These are phyloP conservation scores for Daldinia caldariorum DNA, from an alignment of 495 filamentous ascomycete species.

Conservation along the genomic window DNA sequence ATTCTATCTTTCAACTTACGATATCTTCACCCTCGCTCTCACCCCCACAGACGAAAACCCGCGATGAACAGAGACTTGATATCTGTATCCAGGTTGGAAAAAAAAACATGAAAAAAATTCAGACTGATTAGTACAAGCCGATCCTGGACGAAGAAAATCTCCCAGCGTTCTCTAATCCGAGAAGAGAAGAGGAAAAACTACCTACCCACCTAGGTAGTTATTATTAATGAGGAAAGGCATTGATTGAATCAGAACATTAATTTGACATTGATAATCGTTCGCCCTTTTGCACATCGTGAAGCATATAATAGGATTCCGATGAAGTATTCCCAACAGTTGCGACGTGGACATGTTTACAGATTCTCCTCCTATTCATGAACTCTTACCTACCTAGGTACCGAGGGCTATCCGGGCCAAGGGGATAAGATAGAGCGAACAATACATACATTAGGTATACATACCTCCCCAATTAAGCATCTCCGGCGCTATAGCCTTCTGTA, in stretches of 20 bases:
- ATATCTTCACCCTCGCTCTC: slow-evolving; percentile 22
- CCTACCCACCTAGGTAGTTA: neutral
- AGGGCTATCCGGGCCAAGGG: neutral
- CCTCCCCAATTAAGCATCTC: slow-evolving; percentile 26
- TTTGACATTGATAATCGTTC: neutral
- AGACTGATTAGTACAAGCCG: slow-evolving; percentile 7
- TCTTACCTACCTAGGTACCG: too few species aligned
- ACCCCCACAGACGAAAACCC: slow-evolving; percentile 6
- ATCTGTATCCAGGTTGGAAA: slow-evolving; percentile 22
- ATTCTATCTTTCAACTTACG: neutral
- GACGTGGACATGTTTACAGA: neutral
- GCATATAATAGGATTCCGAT: neutral
- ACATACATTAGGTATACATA: neutral
- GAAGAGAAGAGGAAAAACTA: neutral
- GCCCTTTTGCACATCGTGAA: neutral
- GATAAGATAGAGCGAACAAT: neutral
- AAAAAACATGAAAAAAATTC: slow-evolving; percentile 13
- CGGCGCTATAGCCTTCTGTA: neutral
- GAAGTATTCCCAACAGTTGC: neutral
- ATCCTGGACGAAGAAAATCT: neutral
- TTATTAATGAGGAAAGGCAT: slow-evolving; percentile 4
- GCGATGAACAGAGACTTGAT: slow-evolving; percentile 2
- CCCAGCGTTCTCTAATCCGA: neutral
- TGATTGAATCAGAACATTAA: slow-evolving; percentile 5
- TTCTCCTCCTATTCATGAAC: neutral